phyloP scores from a whole-genome alignment of 768 basidiomycete species.

The Gautieria morchelliformis region DNA sequence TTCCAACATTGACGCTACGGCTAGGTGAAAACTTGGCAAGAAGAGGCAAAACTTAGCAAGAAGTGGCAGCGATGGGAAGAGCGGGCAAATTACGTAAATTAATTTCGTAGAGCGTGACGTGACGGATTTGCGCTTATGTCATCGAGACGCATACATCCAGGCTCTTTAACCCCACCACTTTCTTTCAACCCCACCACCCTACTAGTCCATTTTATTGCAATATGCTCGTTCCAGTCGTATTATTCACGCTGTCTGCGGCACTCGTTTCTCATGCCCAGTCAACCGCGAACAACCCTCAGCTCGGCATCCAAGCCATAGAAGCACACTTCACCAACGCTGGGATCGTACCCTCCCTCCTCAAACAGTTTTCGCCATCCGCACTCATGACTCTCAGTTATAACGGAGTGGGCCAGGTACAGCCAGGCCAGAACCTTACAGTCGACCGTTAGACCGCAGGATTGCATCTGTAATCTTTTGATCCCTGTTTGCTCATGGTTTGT shows the following conservation, averaged over 20 bases:
- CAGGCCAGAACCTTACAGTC: slow-evolving; percentile 51
- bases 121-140: too few species aligned
- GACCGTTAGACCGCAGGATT: slow-evolving; percentile 36
- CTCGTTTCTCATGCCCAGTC: slow-evolving; percentile 33
- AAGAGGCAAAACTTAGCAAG: too few species aligned
- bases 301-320: slow-evolving; percentile 49
- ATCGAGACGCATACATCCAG: too few species aligned
- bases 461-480: background rate
- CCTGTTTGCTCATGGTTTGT: slow-evolving; percentile 3
- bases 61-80: too few species aligned
- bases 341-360: slow-evolving; percentile 53
- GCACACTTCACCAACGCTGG: slow-evolving; percentile 57
- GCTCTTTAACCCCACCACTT: background rate
- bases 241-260: slow-evolving; percentile 28
- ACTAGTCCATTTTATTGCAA: background rate
- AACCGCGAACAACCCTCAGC: slow-evolving; percentile 23
- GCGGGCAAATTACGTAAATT: too few species aligned
- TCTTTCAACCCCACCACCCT: background rate
- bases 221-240: slow-evolving; percentile 27
- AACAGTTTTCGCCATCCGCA: slow-evolving; percentile 53
- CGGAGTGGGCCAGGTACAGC: slow-evolving; percentile 38
- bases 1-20: too few species aligned
- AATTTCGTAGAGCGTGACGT: too few species aligned
- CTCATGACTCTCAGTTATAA: slow-evolving; percentile 43
- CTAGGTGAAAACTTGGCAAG: too few species aligned